phyloP scores from a whole-genome alignment of 1,284 basidiomycete genomes.

The Cutaneotrichosporon dermatis region DNA sequence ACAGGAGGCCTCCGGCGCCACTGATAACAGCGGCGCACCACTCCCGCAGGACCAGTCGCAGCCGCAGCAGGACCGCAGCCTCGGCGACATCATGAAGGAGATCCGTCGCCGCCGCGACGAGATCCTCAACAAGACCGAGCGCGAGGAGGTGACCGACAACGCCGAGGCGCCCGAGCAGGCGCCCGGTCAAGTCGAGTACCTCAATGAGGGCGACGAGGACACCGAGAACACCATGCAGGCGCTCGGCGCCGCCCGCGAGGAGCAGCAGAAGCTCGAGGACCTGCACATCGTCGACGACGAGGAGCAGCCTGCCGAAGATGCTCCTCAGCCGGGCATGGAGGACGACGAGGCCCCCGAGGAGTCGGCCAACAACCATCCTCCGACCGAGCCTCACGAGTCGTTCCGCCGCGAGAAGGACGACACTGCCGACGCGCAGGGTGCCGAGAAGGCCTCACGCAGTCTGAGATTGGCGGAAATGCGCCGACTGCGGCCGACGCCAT shows the following conservation, averaged over 20 bases:
- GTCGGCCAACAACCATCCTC: not conserved
- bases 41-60: conserved; percentile 30
- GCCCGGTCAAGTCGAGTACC: conserved; percentile 71
- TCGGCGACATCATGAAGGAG: conserved; percentile 81
- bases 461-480: conserved; percentile 38
- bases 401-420: conserved; percentile 20
- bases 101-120: conserved; percentile 80
- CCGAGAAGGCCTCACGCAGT: conserved; percentile 49
- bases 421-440: conserved; percentile 20
- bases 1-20: conserved; percentile 37
- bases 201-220: conserved; percentile 66
- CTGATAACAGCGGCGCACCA: conserved; percentile 40
- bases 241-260: conserved; percentile 75
- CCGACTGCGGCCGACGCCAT: conserved; percentile 30
- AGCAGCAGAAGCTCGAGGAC: conserved; percentile 74
- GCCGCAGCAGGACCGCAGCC: conserved; percentile 67
- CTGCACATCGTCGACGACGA: conserved; percentile 68
- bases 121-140: conserved; percentile 60
- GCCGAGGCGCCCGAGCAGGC: conserved; percentile 49
- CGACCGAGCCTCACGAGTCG: conserved; percentile 16
- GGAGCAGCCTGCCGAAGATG: conserved; percentile 7
- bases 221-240: conserved; percentile 77
- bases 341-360: conserved; percentile 22
- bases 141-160: conserved; percentile 45
- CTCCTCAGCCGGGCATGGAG: conserved; percentile 16